phyloP scores from a whole-genome alignment of 768 basidiomycete genomes.

The Tylopilus plumbeoviolaceoides region DNA sequence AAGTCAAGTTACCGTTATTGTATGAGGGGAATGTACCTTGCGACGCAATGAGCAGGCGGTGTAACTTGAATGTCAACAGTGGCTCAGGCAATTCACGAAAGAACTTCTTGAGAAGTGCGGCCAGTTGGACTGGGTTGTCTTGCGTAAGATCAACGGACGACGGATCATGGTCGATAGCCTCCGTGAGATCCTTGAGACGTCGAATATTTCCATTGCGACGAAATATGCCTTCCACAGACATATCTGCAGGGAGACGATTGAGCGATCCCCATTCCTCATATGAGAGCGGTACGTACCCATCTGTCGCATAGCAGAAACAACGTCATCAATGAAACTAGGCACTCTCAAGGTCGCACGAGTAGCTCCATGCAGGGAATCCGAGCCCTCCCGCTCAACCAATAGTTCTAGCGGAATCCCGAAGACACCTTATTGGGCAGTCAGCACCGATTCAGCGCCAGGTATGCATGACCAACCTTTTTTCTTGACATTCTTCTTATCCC shows the following conservation, averaged over 20 bases:
- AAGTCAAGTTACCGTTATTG: slow-evolving; percentile 7
- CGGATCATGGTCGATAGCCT: slow-evolving; percentile 92
- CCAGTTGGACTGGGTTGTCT: slow-evolving; percentile 96
- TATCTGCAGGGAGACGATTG: slow-evolving; percentile 52
- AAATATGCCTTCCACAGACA: slow-evolving; percentile 99
- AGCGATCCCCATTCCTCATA: neutral
- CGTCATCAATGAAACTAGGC: slow-evolving; percentile 97
- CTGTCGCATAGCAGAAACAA: slow-evolving; percentile 96
- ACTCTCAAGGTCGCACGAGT: slow-evolving; percentile 81
- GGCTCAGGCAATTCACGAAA: slow-evolving; percentile 95
- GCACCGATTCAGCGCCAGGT: slow-evolving; percentile 1
- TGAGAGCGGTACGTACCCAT: slow-evolving; percentile 68
- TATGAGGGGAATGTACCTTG: slow-evolving; percentile 58
- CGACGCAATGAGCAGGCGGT: slow-evolving; percentile 81
- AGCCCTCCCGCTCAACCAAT: slow-evolving; percentile 89
- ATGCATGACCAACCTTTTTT: slow-evolving; percentile 64
- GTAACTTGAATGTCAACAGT: slow-evolving; percentile 89
- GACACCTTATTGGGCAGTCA: slow-evolving; percentile 54
- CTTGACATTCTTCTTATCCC: slow-evolving; percentile 87
- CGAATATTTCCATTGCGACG: slow-evolving; percentile 97
- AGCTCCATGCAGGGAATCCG: slow-evolving; percentile 91
- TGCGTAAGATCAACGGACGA: slow-evolving; percentile 86
- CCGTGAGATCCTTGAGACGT: slow-evolving; percentile 84
- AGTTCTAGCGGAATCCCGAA: slow-evolving; percentile 92
- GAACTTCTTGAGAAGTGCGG: slow-evolving; percentile 96